Conservation (phyloP, 2,329 filamentous ascomycete species). For the Endoconidiophora polonica region DNA sequence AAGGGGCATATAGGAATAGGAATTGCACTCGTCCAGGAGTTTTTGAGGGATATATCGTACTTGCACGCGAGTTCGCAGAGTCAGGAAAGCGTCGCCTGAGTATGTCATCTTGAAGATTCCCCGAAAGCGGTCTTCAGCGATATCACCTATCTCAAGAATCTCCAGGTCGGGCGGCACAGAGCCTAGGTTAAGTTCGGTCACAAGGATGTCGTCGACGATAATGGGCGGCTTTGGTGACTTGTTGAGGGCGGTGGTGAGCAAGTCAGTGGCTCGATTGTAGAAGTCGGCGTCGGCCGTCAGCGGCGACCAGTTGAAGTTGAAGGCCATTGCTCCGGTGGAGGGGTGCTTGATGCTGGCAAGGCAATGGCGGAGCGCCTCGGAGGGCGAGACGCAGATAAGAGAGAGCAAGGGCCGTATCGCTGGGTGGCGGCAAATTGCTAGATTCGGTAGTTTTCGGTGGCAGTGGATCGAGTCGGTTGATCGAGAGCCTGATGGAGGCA, state of each 20-base stretch:
- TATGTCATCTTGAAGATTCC: slow-evolving; percentile 99
- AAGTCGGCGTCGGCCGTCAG: slow-evolving; percentile 87
- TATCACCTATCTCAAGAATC: slow-evolving; percentile 91
- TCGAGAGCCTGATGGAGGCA: too few relatives aligned
- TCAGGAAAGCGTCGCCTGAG: slow-evolving; percentile 85
- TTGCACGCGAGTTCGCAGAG: slow-evolving; percentile 88
- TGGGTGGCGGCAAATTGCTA: background rate
- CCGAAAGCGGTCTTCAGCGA: slow-evolving; percentile 90
- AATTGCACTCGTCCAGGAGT: background rate
- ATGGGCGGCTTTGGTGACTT: slow-evolving; percentile 96
- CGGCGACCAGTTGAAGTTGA: slow-evolving; percentile 99
- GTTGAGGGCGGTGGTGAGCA: slow-evolving; percentile 88
- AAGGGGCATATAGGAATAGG: background rate
- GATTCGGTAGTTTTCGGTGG: too few relatives aligned
- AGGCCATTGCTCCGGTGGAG: slow-evolving; percentile 52
- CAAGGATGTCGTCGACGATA: slow-evolving; percentile 97
- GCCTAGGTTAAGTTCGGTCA: slow-evolving; percentile 93
- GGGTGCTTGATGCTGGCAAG: background rate
- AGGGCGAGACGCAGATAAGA: background rate
- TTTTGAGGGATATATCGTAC: slow-evolving; percentile 26
- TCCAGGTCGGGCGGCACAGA: slow-evolving; percentile 88
- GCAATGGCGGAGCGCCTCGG: background rate
- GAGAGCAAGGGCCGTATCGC: background rate
- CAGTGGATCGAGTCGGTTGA: too few relatives aligned
- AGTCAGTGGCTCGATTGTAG: slow-evolving; percentile 78